phyloP scores from a whole-genome alignment of 164 flowering plant species.

The Paratinospora sagittata region DNA sequence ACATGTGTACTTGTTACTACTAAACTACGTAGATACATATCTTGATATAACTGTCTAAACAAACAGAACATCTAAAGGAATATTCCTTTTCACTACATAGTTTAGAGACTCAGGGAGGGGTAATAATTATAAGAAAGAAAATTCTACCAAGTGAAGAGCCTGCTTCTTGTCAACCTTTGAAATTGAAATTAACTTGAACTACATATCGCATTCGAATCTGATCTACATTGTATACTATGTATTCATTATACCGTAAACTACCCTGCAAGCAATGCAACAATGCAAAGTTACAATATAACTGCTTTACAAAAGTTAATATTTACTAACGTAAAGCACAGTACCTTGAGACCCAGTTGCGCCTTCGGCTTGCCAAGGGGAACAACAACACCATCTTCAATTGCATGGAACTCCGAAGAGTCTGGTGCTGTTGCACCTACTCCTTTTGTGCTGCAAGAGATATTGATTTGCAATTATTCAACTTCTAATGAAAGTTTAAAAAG shows the following conservation, averaged over 20 bases:
- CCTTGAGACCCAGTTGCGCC: conserved; percentile 41
- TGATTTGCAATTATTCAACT: too few relatives aligned
- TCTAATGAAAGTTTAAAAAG: too few relatives aligned
- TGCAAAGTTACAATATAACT: background rate
- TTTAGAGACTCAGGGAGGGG: too few relatives aligned
- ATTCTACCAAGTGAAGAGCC: background rate
- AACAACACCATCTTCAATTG: conserved; percentile 59
- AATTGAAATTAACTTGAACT: conserved; percentile 73
- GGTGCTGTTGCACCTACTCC: conserved; percentile 84
- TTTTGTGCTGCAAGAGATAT: conserved; percentile 63
- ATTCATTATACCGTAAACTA: conserved; percentile 70
- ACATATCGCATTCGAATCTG: conserved; percentile 87
- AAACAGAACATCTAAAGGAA: too few relatives aligned
- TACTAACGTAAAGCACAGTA: conserved; percentile 8
- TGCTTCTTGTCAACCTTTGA: conserved; percentile 20
- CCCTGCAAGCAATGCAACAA: conserved; percentile 41
- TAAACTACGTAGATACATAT: too few relatives aligned
- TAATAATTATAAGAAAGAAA: background rate
- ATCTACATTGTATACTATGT: conserved; percentile 86
- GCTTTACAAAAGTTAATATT: background rate
- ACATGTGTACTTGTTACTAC: too few relatives aligned
- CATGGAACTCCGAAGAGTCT: conserved; percentile 45
- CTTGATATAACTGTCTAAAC: too few relatives aligned
- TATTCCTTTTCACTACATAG: too few relatives aligned
- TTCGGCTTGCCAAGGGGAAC: conserved; percentile 81